Evolutionary conservation across 2,329 filamentous ascomycete genomes (phyloP).

Genomic region (Talaromyces sp.): DNA sequence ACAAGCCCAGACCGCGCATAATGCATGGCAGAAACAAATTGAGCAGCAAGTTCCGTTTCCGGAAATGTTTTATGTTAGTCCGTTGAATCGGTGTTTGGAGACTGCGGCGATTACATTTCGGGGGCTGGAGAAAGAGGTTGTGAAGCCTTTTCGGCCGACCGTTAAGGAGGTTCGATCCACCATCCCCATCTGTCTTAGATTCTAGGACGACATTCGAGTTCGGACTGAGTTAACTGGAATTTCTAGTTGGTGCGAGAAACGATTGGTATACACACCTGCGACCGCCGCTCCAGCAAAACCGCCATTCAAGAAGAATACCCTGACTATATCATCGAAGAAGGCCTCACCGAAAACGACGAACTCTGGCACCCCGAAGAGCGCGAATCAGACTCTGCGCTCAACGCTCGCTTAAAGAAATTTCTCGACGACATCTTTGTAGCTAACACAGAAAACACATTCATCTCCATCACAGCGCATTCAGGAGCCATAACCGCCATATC

Average conservation of each 20-base stretch:
- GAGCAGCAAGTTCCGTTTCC: slow-evolving; percentile 50
- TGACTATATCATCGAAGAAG: slow-evolving; percentile 49
- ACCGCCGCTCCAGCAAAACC: slow-evolving; percentile 51
- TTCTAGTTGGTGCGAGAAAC: slow-evolving; percentile 53
- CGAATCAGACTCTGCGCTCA: slow-evolving; percentile 49
- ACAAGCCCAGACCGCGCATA: slow-evolving; percentile 47
- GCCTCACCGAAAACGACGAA: slow-evolving; percentile 54
- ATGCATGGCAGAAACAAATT: slow-evolving; percentile 51
- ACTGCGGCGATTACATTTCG: slow-evolving; percentile 56
- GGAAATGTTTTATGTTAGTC: slow-evolving; percentile 56
- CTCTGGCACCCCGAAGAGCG: slow-evolving; percentile 50
- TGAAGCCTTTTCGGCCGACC: slow-evolving; percentile 50
- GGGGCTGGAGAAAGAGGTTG: slow-evolving; percentile 44
- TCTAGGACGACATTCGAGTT: too few relatives aligned
- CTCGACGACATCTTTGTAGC: slow-evolving; percentile 53
- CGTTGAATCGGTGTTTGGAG: slow-evolving; percentile 55
- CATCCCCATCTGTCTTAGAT: too few relatives aligned
- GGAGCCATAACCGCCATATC: slow-evolving; percentile 57
- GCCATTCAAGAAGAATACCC: slow-evolving; percentile 51
- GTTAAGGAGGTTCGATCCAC: slow-evolving; percentile 49
- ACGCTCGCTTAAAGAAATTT: slow-evolving; percentile 44
- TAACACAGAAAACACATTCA: slow-evolving; percentile 41
- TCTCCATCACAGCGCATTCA: slow-evolving; percentile 58
- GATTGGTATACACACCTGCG: slow-evolving; percentile 60
- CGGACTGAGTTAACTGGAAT: neutral